A percentile compares a stretch with the other conserved stretches of the same genome.
Conservation (phyloP, 306 rosid genomes). For the Heteromeles arbutifolia region DNA sequence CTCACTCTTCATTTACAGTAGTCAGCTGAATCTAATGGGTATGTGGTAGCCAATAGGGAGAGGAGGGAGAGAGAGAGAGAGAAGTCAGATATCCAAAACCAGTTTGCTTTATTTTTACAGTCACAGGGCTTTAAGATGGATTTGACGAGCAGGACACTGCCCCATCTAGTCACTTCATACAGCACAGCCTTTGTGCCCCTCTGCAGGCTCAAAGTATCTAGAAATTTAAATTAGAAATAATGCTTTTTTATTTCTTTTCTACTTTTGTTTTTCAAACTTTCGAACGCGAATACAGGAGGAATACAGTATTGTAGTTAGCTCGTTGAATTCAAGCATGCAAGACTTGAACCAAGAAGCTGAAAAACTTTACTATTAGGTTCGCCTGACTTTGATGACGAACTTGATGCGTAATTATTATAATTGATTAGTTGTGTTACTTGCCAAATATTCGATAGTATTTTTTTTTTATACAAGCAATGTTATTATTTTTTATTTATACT, state of each 20-base stretch:
- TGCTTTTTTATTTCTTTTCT: neutral
- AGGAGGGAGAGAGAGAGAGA: neutral
- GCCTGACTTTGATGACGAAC: no score
- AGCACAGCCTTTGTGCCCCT: slow-evolving; percentile 47
- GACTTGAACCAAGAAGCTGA: neutral
- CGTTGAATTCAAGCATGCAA: neutral
- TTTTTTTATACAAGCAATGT: fast-evolving
- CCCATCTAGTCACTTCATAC: slow-evolving; percentile 69
- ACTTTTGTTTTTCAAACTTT: neutral
- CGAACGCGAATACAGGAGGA: no score
- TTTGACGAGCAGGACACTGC: slow-evolving; percentile 66
- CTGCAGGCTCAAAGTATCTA: slow-evolving; percentile 27
- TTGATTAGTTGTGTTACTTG: no score
- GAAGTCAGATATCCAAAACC: slow-evolving; percentile 32
- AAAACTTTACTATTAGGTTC: neutral
- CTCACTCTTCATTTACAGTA: neutral
- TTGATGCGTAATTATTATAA: no score
- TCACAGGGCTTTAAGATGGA: slow-evolving; percentile 39
- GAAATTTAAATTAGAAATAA: slow-evolving; percentile 2
- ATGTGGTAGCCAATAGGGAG: slow-evolving; percentile 15
- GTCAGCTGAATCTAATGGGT: slow-evolving; percentile 33
- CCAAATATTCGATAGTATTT: no score
- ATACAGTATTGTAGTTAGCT: no score
- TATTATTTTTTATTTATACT: no score
- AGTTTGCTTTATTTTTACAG: slow-evolving; percentile 28